A percentile compares a stretch with the other conserved stretches of the same genome.
These are phyloP conservation scores for Macrophomina tecta DNA, from an alignment of 2,329 filamentous ascomycete species.

Conservation along the genomic window DNA sequence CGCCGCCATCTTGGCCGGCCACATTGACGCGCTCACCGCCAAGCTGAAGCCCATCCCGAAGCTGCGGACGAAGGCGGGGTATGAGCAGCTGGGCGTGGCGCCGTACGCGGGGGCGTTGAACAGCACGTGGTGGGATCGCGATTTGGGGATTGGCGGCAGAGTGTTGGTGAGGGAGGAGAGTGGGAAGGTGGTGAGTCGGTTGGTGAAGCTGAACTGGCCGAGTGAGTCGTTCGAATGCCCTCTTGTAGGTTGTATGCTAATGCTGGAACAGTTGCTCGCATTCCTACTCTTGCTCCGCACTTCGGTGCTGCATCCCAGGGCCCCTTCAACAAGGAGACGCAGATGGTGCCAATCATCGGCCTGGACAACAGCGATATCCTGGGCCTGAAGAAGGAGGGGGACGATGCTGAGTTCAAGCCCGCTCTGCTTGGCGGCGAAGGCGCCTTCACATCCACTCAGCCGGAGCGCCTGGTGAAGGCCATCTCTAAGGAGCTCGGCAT, in stretches of 20 bases:
- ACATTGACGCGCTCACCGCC: slow-evolving; percentile 90
- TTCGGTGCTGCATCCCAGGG: slow-evolving; percentile 76
- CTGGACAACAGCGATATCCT: slow-evolving; percentile 73
- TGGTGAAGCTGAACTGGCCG: slow-evolving; percentile 93
- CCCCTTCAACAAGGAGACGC: slow-evolving; percentile 84
- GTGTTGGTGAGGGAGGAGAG: slow-evolving; percentile 79
- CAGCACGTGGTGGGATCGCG: slow-evolving; percentile 95
- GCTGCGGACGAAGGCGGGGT: slow-evolving; percentile 84
- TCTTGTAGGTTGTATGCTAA: slow-evolving; percentile 23
- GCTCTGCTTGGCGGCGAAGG: slow-evolving; percentile 64
- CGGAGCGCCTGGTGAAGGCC: slow-evolving; percentile 80
- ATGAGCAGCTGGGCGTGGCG: slow-evolving; percentile 86
- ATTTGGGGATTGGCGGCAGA: slow-evolving; percentile 86
- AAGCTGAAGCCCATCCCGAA: slow-evolving; percentile 89
- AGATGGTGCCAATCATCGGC: slow-evolving; percentile 93
- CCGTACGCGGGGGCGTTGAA: slow-evolving; percentile 90
- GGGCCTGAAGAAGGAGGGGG: slow-evolving; percentile 33
- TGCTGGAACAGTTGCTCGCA: slow-evolving; percentile 69
- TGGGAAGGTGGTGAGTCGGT: slow-evolving; percentile 77
- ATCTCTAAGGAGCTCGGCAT: slow-evolving; percentile 82
- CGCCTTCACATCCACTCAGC: slow-evolving; percentile 82
- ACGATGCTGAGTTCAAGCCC: slow-evolving; percentile 45
- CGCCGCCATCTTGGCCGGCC: slow-evolving; percentile 85
- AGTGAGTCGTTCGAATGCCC: slow-evolving; percentile 50
- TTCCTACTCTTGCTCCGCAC: slow-evolving; percentile 91